These are phyloP conservation scores for Mollisia scopiformis DNA, from an alignment of 2,329 filamentous ascomycete genomes.

Conservation along the genomic window DNA sequence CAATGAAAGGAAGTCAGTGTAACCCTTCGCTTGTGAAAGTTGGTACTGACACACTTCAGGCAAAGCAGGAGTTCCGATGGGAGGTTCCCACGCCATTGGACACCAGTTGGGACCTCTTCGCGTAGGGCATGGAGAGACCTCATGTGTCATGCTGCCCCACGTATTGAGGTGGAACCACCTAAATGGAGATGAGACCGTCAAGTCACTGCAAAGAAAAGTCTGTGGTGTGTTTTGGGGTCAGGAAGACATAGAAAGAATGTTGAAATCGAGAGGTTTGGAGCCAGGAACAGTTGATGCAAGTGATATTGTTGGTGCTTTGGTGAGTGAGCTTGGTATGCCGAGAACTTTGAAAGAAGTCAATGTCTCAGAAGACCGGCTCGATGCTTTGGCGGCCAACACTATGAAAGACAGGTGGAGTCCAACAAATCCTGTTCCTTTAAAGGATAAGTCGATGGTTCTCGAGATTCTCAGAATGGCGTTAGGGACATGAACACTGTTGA, in stretches of 20 bases:
- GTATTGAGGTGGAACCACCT: slow-evolving; percentile 57
- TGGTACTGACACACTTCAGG: background rate
- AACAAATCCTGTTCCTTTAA: slow-evolving; percentile 55
- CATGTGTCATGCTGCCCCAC: slow-evolving; percentile 56
- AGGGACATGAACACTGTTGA: background rate
- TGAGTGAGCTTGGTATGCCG: slow-evolving; percentile 57
- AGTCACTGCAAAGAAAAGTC: slow-evolving; percentile 24
- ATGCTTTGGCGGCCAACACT: slow-evolving; percentile 50
- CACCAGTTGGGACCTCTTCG: slow-evolving; percentile 47
- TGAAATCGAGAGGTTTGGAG: background rate
- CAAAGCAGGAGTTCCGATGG: slow-evolving; percentile 27
- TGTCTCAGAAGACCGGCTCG: slow-evolving; percentile 50
- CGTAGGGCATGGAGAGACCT: slow-evolving; percentile 63
- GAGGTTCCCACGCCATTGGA: slow-evolving; percentile 45
- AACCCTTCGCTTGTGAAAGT: background rate
- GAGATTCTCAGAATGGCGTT: slow-evolving; percentile 45
- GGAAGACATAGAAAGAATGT: background rate
- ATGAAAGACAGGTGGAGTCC: slow-evolving; percentile 52
- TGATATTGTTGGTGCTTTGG: slow-evolving; percentile 53
- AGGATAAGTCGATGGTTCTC: slow-evolving; percentile 44
- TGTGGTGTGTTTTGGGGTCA: background rate
- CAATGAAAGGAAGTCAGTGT: background rate
- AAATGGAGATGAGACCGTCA: slow-evolving; percentile 25
- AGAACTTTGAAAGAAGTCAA: slow-evolving; percentile 53
- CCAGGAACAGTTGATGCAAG: slow-evolving; percentile 44